Conservation (phyloP, 306 rosid genomes). For the Senna tora region DNA sequence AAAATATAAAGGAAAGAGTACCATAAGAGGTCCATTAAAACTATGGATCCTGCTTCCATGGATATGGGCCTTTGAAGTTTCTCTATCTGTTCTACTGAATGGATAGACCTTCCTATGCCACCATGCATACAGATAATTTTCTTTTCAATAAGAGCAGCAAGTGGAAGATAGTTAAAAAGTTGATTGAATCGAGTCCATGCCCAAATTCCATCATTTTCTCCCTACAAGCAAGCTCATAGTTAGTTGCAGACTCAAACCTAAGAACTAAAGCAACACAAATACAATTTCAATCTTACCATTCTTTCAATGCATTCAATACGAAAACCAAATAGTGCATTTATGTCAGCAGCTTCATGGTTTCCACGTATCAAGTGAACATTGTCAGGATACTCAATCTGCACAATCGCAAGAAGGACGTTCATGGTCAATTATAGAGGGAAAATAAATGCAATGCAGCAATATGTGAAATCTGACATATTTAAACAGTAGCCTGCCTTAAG, state of each 20-base stretch:
- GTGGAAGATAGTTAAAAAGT: constrained; percentile 94
- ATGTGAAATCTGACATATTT: constrained; percentile 26
- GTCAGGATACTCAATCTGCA: constrained; percentile 97
- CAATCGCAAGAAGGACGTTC: constrained; percentile 36
- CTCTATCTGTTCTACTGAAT: constrained; percentile 92
- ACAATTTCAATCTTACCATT: constrained; percentile 64
- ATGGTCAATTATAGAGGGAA: constrained; percentile 36
- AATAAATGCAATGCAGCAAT: constrained; percentile 31
- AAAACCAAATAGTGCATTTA: constrained; percentile 96
- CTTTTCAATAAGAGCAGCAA: constrained; percentile 94
- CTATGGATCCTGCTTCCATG: constrained; percentile 95
- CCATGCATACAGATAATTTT: constrained; percentile 99
- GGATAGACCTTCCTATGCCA: constrained; percentile 95
- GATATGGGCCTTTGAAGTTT: constrained; percentile 95
- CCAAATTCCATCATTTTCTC: constrained; percentile 98
- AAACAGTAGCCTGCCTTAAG: constrained; percentile 69
- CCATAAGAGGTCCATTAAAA: constrained; percentile 95
- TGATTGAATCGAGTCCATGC: constrained; percentile 99
- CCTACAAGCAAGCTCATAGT: constrained; percentile 59
- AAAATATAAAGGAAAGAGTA: constrained; percentile 36
- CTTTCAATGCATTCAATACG: constrained; percentile 98
- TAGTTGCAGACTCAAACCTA: constrained; percentile 37
- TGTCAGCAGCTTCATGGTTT: constrained; percentile 98
- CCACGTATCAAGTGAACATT: constrained; percentile 96
- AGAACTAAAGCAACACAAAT: constrained; percentile 38